A percentile compares a stretch with the other conserved stretches of the same genome.
These are phyloP conservation scores for Stagonosporopsis vannaccii DNA, from an alignment of 2,329 filamentous ascomycete genomes.

Conservation along the genomic window DNA sequence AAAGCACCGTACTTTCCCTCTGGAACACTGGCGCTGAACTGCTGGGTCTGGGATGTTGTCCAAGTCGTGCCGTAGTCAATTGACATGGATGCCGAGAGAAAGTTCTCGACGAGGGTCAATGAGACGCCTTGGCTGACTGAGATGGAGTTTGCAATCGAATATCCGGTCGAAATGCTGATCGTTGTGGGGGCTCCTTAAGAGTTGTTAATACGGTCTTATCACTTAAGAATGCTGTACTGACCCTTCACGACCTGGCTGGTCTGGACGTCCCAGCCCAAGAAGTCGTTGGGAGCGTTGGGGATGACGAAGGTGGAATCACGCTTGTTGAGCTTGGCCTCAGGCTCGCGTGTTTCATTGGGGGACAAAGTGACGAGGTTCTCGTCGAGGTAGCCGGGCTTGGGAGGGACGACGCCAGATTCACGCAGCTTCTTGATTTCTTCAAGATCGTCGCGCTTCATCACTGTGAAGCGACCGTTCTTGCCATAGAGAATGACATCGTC, in stretches of 20 bases:
- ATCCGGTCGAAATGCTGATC: constrained; percentile 46
- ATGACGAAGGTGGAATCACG: constrained; percentile 31
- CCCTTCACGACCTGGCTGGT: constrained; percentile 48
- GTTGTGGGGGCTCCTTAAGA: constrained; percentile 28
- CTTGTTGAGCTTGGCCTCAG: constrained; percentile 19
- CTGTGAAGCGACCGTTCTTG: constrained; percentile 27
- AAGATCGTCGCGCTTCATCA: constrained; percentile 35
- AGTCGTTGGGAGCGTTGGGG: constrained; percentile 31
- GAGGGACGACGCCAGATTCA: constrained; percentile 22
- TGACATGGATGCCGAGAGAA: constrained; percentile 33
- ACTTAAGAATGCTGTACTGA: not conserved
- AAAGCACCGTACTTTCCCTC: constrained; percentile 50
- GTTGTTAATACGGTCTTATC: not conserved
- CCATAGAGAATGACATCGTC: constrained; percentile 41
- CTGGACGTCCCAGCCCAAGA: constrained; percentile 52
- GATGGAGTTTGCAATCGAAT: constrained; percentile 45
- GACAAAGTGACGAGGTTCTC: constrained; percentile 16
- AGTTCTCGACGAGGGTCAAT: constrained; percentile 34
- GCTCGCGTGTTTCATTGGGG: constrained; percentile 12
- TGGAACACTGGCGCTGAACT: constrained; percentile 45
- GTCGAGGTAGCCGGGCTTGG: constrained; percentile 30
- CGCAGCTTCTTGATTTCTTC: constrained; percentile 25
- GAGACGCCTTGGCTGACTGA: constrained; percentile 26
- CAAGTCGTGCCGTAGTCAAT: constrained; percentile 43
- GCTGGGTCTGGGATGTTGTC: constrained; percentile 42